phyloP scores from a whole-genome alignment of 2,329 filamentous ascomycete genomes.

The Chaetomiaceae sp. region DNA sequence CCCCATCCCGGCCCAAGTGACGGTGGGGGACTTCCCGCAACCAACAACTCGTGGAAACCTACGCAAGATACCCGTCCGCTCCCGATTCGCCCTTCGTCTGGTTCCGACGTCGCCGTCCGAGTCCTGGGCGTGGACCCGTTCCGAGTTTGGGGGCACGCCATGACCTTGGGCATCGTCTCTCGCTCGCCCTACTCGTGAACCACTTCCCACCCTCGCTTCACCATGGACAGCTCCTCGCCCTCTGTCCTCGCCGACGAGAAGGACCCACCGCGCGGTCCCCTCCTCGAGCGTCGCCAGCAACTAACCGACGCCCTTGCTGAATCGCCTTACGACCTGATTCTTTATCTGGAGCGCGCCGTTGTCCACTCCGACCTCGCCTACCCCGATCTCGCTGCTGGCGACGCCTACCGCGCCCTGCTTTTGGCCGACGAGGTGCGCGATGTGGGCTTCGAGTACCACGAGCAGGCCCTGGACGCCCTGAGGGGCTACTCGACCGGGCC shows the following conservation, averaged over 20 bases:
- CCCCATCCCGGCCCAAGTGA: no score
- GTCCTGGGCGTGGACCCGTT: no score
- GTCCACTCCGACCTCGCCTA: slow-evolving; percentile 72
- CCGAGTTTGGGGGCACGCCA: background rate
- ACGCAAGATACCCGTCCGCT: no score
- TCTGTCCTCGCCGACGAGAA: slow-evolving; percentile 28
- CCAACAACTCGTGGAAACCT: no score
- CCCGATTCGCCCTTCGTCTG: background rate
- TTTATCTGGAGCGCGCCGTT: slow-evolving; percentile 63
- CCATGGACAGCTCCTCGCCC: slow-evolving; percentile 26
- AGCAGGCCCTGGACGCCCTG: slow-evolving; percentile 53
- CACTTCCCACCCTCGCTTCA: slow-evolving; percentile 1
- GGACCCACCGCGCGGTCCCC: slow-evolving; percentile 34
- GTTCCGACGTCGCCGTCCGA: background rate
- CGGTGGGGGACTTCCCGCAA: no score
- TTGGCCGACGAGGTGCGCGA: slow-evolving; percentile 74
- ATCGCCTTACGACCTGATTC: slow-evolving; percentile 54
- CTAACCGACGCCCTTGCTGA: slow-evolving; percentile 50
- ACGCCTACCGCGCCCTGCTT: slow-evolving; percentile 86
- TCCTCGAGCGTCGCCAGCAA: slow-evolving; percentile 49
- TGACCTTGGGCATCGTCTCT: background rate
- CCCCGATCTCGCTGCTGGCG: slow-evolving; percentile 81
- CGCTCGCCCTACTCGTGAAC: background rate
- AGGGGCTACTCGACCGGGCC: slow-evolving; percentile 32
- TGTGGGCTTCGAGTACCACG: slow-evolving; percentile 77